phyloP scores from a whole-genome alignment of 345 rosid genomes.

The Murraya koenigii region DNA sequence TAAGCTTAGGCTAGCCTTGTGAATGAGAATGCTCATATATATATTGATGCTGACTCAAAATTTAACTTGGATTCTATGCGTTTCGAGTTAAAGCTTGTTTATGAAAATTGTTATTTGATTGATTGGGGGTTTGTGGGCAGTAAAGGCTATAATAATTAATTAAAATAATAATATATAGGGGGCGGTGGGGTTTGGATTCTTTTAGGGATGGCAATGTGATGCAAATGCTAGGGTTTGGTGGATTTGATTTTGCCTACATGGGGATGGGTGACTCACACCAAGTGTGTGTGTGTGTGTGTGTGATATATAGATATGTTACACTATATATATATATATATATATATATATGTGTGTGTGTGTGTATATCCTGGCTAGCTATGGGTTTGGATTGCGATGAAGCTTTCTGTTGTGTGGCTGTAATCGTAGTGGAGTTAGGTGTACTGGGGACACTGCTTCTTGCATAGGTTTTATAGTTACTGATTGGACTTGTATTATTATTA shows the following conservation, averaged over 20 bases:
- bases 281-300: no score
- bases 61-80: neutral
- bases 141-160: neutral
- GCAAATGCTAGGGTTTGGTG: neutral
- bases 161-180: neutral
- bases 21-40: neutral
- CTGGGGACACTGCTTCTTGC: neutral
- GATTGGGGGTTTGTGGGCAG: no score
- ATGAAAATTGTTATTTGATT: no score
- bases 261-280: no score
- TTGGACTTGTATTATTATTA: neutral
- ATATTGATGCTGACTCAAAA: neutral
- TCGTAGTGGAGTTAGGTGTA: neutral
- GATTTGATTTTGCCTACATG: neutral
- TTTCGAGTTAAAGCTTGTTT: no score
- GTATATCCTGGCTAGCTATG: no score
- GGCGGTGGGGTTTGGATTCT: neutral
- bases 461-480: neutral
- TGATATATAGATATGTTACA: no score
- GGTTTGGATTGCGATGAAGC: neutral
- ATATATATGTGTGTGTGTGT: no score
- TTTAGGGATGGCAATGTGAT: neutral
- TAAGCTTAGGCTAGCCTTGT: neutral
- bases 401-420: neutral
- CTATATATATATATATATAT: no score